phyloP scores from a whole-genome alignment of 257 asterid species.

The Nicotiana tabacum region DNA sequence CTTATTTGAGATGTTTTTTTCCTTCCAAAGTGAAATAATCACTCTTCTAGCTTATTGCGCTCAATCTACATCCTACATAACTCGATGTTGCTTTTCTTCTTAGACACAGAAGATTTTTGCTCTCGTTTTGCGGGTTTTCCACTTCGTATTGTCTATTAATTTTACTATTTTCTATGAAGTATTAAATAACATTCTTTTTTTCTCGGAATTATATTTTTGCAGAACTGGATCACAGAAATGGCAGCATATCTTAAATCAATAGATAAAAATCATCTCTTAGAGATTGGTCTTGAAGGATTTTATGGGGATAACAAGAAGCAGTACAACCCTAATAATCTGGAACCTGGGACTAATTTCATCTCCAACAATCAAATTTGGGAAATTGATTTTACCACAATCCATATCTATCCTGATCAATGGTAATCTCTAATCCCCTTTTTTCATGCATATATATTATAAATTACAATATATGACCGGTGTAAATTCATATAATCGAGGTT shows the following conservation, averaged over 20 bases:
- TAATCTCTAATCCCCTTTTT: not conserved
- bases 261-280: slow-evolving; percentile 9
- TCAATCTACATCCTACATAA: too few species aligned
- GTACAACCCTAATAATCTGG: not conserved
- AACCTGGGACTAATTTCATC: slow-evolving; percentile 7
- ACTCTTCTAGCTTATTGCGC: too few species aligned
- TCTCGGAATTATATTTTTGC: not conserved
- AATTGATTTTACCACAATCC: slow-evolving; percentile 14
- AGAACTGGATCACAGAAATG: slow-evolving; percentile 9
- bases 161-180: not conserved
- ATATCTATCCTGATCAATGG: slow-evolving; percentile 16
- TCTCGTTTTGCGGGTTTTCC: too few species aligned
- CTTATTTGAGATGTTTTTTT: too few species aligned
- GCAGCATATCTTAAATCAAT: not conserved
- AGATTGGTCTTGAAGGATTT: slow-evolving; percentile 17
- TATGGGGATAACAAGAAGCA: not conserved
- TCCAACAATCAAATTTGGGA: slow-evolving; percentile 2
- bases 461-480: too few species aligned
- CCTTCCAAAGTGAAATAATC: too few species aligned
- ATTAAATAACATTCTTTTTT: not conserved
- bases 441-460: not conserved
- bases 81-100: too few species aligned
- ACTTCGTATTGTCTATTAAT: too few species aligned
- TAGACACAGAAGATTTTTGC: too few species aligned
- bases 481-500: not conserved